phyloP scores from a whole-genome alignment of 164 flowering plant species.

The Akebia trifoliata region DNA sequence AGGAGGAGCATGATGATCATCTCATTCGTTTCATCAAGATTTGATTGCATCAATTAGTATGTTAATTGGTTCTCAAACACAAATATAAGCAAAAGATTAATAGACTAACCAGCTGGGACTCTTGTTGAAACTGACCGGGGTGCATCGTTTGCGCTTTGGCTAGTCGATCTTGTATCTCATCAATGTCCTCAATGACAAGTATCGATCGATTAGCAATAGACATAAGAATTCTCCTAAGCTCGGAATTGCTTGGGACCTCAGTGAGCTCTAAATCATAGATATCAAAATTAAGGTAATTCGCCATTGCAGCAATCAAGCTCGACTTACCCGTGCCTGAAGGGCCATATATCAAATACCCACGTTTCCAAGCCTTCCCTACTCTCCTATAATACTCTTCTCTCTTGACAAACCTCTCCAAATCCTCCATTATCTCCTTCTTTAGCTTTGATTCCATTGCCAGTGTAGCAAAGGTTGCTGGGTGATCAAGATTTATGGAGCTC shows the following conservation, averaged over 20 bases:
- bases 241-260: constrained; percentile 44
- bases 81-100: no score
- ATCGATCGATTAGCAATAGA: constrained; percentile 33
- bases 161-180: constrained; percentile 22
- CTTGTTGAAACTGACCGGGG: no score
- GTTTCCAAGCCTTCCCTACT: constrained; percentile 68
- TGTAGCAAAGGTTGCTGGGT: constrained; percentile 53
- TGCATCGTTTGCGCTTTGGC: no score
- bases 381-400: constrained; percentile 52
- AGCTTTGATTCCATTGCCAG: constrained; percentile 54
- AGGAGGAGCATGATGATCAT: no score
- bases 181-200: constrained; percentile 60
- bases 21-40: no score
- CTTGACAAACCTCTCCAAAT: constrained; percentile 39
- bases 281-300: constrained; percentile 57
- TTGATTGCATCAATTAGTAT: no score
- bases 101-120: no score
- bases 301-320: constrained; percentile 72
- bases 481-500: constrained; percentile 32
- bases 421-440: constrained; percentile 42
- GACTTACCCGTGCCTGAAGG: constrained; percentile 80
- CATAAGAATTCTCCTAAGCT: constrained; percentile 42
- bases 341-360: constrained; percentile 64
- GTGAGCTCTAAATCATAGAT: constrained; percentile 59
- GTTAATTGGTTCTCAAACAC: no score